A percentile compares a stretch with the other conserved stretches of the same genome.
Evolutionary conservation across 2,329 filamentous ascomycete genomes (phyloP).

Genomic region (Colletotrichum plurivorum): DNA sequence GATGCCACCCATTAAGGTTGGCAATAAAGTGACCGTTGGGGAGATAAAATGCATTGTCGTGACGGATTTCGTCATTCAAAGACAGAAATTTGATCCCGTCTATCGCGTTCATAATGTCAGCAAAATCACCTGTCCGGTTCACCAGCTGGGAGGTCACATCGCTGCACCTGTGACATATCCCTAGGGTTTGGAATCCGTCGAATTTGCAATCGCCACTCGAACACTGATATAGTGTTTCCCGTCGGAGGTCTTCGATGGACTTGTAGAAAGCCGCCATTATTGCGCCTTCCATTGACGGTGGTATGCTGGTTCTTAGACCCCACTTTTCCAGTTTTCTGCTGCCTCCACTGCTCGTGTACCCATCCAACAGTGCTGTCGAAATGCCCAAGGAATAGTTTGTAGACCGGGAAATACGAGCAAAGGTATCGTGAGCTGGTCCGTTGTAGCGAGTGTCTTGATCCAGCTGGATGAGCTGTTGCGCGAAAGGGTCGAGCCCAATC

Average conservation of each 20-base stretch:
- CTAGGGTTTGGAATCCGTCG: slow-evolving; percentile 37
- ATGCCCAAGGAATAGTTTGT: not conserved
- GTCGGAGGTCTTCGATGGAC: slow-evolving; percentile 16
- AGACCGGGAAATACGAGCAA: not conserved
- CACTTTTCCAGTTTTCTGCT: not conserved
- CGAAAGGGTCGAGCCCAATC: slow-evolving; percentile 19
- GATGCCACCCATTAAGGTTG: slow-evolving; percentile 7
- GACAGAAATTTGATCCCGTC: not conserved
- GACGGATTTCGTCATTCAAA: not conserved
- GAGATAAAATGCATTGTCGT: not conserved
- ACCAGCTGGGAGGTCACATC: slow-evolving; percentile 39
- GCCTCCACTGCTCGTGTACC: too few species aligned
- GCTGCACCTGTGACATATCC: slow-evolving; percentile 40
- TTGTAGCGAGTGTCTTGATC: not conserved
- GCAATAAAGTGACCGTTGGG: slow-evolving; percentile 24
- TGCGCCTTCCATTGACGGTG: slow-evolving; percentile 10
- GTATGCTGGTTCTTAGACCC: not conserved
- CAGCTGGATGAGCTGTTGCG: slow-evolving; percentile 18
- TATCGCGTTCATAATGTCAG: not conserved
- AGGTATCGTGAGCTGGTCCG: not conserved
- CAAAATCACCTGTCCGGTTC: slow-evolving; percentile 5
- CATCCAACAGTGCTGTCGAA: not conserved
- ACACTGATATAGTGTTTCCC: slow-evolving; percentile 32
- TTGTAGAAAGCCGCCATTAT: slow-evolving; percentile 31
- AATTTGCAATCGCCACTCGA: slow-evolving; percentile 40